A percentile compares a stretch with the other conserved stretches of the same genome.
Conservation (phyloP, 2,329 filamentous ascomycete genomes). For the Cytospora chrysosperma region DNA sequence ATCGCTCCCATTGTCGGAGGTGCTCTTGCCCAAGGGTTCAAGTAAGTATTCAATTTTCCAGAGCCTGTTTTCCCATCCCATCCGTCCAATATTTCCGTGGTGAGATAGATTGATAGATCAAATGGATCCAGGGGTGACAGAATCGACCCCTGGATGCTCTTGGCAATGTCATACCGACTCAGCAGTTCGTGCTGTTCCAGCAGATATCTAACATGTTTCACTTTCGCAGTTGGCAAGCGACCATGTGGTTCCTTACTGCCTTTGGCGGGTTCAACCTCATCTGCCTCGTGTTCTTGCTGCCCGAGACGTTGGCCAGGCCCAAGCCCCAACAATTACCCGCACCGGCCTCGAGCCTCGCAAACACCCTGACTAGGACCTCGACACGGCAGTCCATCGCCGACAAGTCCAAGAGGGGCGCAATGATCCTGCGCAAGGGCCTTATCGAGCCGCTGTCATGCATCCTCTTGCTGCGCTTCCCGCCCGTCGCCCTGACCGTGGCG, state of each 20-base stretch:
- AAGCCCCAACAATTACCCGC: constrained; percentile 22
- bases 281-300: constrained; percentile 59
- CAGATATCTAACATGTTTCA: neutral
- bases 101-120: too few relatives aligned
- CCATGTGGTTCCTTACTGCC: constrained; percentile 73
- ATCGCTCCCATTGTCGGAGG: constrained; percentile 77
- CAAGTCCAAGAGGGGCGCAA: constrained; percentile 53
- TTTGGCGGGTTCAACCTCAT: constrained; percentile 62
- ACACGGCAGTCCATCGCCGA: constrained; percentile 61
- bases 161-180: neutral
- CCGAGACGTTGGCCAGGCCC: constrained; percentile 59
- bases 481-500: constrained; percentile 71
- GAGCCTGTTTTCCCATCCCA: neutral
- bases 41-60: neutral
- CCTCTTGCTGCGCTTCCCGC: constrained; percentile 69
- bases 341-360: constrained; percentile 13
- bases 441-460: constrained; percentile 73
- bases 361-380: constrained; percentile 33
- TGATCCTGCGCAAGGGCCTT: constrained; percentile 58
- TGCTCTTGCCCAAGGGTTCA: constrained; percentile 61
- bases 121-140: neutral
- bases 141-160: neutral
- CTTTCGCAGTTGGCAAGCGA: constrained; percentile 64
- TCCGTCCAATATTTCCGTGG: neutral
- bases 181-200: neutral